Base-by-base conservation (phyloP, 1,139 yeast species). In the Debaryomyces nepalensis region DNA sequence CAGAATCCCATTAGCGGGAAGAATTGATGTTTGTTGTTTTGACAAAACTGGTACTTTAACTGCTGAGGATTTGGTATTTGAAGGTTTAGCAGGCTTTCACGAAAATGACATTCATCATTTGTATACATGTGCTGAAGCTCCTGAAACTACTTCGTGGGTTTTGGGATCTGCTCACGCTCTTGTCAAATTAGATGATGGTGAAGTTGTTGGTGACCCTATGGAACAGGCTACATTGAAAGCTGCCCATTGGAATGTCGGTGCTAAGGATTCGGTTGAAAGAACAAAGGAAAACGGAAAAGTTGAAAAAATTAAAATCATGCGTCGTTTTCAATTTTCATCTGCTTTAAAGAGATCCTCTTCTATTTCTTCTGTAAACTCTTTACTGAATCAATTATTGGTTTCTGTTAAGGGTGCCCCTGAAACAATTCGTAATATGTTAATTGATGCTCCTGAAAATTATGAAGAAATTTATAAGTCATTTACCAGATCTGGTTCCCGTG, bases 371-470 rank as follows among this genome's bases (percentile, higher is more conserved):
- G 70, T 82, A 40, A 75, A 73, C 49, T 68, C 80, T 39, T 46
- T 69, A 27, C 66, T 64, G n/a, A 73, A 73, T 37, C 79, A 84
- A 52, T 66, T 81, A 49, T 76, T 90, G 54, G 95, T 91, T 39
- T 86, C 97, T 53, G 96, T 85, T 34, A 95, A 95, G 67, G 99
- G 99, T 75, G 99, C 99, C 1, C 99, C 99, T n/a, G 99, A 93
- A 70, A 93, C 98, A 23, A 81, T 93, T 55, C 83, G 85, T 59
- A 75, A 74, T 42, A 89, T 95, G 88, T 69, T 95, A 52, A 58
- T 67, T 39, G 75, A 73, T 40, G 80, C 87, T 45, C 98, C 99
- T 29, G 79, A 70, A 27, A 75, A 82, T 53, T 93, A 93, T 60
- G 98, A 93, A 62, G 88, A 82, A 33, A 82, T 86, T 40, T 95